Evolutionary conservation across 2,329 filamentous ascomycete genomes (phyloP).

Genomic region (Biscogniauxia sp.): DNA sequence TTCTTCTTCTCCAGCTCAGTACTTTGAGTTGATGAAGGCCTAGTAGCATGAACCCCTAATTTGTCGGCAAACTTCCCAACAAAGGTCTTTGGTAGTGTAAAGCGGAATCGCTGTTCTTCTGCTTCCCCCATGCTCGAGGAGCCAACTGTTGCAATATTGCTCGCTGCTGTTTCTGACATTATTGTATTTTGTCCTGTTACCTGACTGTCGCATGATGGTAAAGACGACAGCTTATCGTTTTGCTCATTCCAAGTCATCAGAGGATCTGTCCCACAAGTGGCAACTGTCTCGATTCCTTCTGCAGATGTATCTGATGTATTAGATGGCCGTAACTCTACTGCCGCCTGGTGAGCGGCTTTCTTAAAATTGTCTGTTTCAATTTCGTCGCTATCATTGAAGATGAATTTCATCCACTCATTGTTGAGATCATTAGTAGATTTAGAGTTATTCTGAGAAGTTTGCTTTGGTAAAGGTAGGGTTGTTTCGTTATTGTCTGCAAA

Average conservation of each 20-base stretch:
- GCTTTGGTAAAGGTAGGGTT: not conserved
- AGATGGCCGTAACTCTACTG: conserved; percentile 26
- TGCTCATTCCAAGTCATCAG: not conserved
- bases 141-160: conserved; percentile 19
- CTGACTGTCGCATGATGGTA: conserved; percentile 15
- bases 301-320: conserved; percentile 11
- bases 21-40: not conserved
- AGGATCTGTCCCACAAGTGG: conserved; percentile 12
- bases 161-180: conserved; percentile 13
- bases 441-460: not conserved
- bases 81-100: conserved; percentile 26
- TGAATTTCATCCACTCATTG: conserved; percentile 31
- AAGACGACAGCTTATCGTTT: not conserved
- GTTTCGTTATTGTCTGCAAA: not conserved
- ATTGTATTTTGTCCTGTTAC: conserved; percentile 20
- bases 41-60: not conserved
- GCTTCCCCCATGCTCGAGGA: conserved; percentile 10
- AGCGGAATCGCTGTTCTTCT: conserved; percentile 14
- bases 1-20: conserved; percentile 2
- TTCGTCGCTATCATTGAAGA: conserved; percentile 24
- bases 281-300: conserved; percentile 8
- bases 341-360: conserved; percentile 26
- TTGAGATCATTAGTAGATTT: conserved; percentile 12
- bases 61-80: conserved; percentile 24
- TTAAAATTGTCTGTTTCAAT: conserved; percentile 21